Conservation (phyloP, 2,329 filamentous ascomycete genomes). For the Phyllosticta capitalensis region DNA sequence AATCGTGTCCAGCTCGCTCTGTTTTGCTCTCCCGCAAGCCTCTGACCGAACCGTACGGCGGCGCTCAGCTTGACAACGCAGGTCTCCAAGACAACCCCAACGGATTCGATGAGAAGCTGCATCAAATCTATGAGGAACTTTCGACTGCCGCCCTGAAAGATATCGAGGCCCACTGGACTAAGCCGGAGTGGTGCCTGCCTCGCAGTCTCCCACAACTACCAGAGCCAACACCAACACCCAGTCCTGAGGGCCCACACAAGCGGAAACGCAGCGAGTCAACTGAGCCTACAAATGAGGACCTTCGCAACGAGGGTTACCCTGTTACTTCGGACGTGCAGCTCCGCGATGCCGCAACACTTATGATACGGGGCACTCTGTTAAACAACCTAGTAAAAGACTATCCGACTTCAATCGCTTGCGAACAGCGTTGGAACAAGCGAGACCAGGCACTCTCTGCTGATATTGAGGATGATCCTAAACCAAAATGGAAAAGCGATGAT, state of each 20-base stretch:
- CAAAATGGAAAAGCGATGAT: neutral
- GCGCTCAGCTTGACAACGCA: neutral
- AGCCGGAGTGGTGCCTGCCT: neutral
- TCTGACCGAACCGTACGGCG: constrained; percentile 35
- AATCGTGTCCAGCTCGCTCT: constrained; percentile 30
- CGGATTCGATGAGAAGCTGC: neutral
- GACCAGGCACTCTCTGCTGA: too few relatives aligned
- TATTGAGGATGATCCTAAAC: too few relatives aligned
- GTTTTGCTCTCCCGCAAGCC: constrained; percentile 38
- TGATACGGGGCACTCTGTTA: neutral
- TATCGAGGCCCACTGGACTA: neutral
- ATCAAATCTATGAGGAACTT: neutral
- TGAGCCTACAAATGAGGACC: neutral
- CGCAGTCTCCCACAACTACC: neutral
- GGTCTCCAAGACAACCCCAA: neutral
- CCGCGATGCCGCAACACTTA: neutral
- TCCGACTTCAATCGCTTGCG: neutral
- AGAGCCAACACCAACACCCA: neutral
- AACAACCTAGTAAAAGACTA: neutral
- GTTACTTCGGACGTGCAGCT: neutral
- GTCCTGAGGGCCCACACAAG: neutral
- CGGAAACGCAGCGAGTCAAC: neutral
- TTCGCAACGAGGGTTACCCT: neutral
- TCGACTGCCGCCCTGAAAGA: neutral
- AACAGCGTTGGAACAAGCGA: neutral